Percentiles rank a stretch among this genome's conserved stretches.
phyloP scores from a whole-genome alignment of 2,329 filamentous ascomycete species.

The Pyrenophora tritici-repentis region DNA sequence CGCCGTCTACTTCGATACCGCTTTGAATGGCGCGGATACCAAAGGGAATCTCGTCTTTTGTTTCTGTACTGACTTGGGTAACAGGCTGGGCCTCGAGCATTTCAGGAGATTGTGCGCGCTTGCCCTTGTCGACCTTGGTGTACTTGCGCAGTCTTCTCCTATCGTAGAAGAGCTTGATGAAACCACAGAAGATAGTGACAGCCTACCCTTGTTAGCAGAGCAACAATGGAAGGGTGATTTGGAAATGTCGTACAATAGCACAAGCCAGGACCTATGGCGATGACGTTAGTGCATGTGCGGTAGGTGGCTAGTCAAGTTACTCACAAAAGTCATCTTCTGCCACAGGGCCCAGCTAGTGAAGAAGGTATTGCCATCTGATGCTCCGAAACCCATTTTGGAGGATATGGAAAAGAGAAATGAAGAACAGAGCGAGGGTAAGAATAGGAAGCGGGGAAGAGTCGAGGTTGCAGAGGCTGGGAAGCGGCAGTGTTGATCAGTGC shows the following conservation, averaged over 20 bases:
- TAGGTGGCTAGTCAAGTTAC: constrained; percentile 42
- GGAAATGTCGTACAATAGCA: constrained; percentile 57
- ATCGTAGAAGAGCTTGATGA: constrained; percentile 64
- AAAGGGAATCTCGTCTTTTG: constrained; percentile 75
- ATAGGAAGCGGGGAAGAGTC: constrained; percentile 22
- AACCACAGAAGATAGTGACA: constrained; percentile 69
- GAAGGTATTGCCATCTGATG: constrained; percentile 45
- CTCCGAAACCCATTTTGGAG: constrained; percentile 28
- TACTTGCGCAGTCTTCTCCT: constrained; percentile 51
- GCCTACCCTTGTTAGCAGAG: constrained; percentile 24
- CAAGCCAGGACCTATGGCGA: constrained; percentile 68
- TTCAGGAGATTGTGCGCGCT: constrained; percentile 55
- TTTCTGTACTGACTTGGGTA: constrained; percentile 55
- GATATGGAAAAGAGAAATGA: constrained; percentile 13
- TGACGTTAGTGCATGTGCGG: constrained; percentile 29
- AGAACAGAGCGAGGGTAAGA: constrained; percentile 24
- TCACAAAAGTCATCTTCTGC: constrained; percentile 89
- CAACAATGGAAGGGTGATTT: too few species aligned
- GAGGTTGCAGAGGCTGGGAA: constrained; percentile 14
- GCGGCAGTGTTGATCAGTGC: constrained; percentile 19
- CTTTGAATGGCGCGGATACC: constrained; percentile 83
- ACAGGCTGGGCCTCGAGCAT: constrained; percentile 69
- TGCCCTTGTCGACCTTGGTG: constrained; percentile 46
- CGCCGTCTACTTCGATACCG: constrained; percentile 82
- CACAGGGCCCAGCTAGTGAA: constrained; percentile 72